Conservation (phyloP, 225 moss, liverwort and hornwort genomes). For the Thuidium tamariscinum region DNA sequence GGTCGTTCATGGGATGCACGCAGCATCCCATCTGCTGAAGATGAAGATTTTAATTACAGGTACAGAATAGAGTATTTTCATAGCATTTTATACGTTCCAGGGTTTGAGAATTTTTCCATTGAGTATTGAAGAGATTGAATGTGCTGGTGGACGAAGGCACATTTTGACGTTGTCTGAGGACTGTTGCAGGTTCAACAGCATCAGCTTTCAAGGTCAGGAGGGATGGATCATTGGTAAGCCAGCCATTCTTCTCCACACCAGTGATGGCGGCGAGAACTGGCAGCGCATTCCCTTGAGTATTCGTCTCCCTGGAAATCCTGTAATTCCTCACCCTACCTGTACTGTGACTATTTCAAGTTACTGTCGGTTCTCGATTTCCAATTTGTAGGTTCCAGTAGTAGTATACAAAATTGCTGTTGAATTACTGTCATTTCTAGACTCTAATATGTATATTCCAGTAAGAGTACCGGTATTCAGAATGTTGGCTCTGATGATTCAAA, state of each 20-base stretch:
- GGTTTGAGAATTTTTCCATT: background rate
- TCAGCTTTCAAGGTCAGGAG: slow-evolving; percentile 76
- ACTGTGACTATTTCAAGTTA: background rate
- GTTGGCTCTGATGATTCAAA: background rate
- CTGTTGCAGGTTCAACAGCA: slow-evolving; percentile 56
- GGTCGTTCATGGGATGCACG: slow-evolving; percentile 55
- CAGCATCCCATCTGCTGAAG: slow-evolving; percentile 74
- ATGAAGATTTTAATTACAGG: slow-evolving; percentile 91
- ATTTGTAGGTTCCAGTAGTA: background rate
- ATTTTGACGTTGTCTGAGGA: background rate
- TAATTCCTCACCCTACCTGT: slow-evolving; percentile 5
- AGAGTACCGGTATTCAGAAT: background rate
- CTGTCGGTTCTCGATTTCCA: background rate
- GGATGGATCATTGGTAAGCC: slow-evolving; percentile 98
- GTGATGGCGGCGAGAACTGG: slow-evolving; percentile 68
- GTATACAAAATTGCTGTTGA: background rate
- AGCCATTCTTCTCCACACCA: slow-evolving; percentile 83
- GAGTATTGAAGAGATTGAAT: background rate
- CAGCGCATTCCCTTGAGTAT: slow-evolving; percentile 76
- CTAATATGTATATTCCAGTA: background rate
- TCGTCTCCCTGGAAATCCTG: slow-evolving; percentile 83
- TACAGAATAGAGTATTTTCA: background rate
- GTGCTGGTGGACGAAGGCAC: background rate
- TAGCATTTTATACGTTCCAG: background rate
- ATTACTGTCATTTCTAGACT: background rate